Evolutionary conservation across 2,329 filamentous ascomycete species (phyloP).

Genomic region (Aspergillus puulaauensis): DNA sequence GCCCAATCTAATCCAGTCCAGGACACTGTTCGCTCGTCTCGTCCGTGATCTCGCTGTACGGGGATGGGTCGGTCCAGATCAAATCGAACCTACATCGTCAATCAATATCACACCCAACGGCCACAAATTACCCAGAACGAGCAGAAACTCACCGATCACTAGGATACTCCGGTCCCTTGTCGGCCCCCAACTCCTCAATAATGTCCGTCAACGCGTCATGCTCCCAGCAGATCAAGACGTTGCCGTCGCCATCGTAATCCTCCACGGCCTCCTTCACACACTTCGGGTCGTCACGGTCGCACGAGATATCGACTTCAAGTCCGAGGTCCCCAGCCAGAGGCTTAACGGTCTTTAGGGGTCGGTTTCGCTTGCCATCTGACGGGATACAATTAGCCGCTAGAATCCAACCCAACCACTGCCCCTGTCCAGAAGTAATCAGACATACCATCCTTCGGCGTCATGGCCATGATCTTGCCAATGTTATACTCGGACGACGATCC

Average conservation of each 20-base stretch:
- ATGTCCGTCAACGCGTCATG: slow-evolving; percentile 56
- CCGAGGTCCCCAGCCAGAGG: slow-evolving; percentile 58
- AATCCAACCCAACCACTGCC: too few species aligned
- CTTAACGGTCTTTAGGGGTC: slow-evolving; percentile 58
- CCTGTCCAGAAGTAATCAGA: too few species aligned
- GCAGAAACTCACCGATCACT: slow-evolving; percentile 42
- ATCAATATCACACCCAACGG: not conserved
- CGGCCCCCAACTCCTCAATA: slow-evolving; percentile 52
- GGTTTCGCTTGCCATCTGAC: slow-evolving; percentile 49
- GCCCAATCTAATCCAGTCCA: slow-evolving; percentile 45
- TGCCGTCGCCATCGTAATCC: slow-evolving; percentile 50
- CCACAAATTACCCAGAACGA: not conserved
- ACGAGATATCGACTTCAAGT: slow-evolving; percentile 55
- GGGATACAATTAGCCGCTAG: too few species aligned
- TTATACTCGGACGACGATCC: slow-evolving; percentile 52
- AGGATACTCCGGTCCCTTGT: slow-evolving; percentile 52
- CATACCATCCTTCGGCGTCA: slow-evolving; percentile 49
- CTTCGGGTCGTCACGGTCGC: slow-evolving; percentile 55
- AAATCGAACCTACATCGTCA: slow-evolving; percentile 46
- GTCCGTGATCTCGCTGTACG: slow-evolving; percentile 49
- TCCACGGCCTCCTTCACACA: slow-evolving; percentile 56
- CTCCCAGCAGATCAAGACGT: slow-evolving; percentile 65
- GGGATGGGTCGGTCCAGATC: slow-evolving; percentile 58
- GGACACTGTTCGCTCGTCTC: slow-evolving; percentile 55
- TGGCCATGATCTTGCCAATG: slow-evolving; percentile 60